Percentiles rank a stretch among this genome's conserved stretches.
Conservation (phyloP, 2,329 filamentous ascomycete species). For the Emmonsiellopsis sp. region DNA sequence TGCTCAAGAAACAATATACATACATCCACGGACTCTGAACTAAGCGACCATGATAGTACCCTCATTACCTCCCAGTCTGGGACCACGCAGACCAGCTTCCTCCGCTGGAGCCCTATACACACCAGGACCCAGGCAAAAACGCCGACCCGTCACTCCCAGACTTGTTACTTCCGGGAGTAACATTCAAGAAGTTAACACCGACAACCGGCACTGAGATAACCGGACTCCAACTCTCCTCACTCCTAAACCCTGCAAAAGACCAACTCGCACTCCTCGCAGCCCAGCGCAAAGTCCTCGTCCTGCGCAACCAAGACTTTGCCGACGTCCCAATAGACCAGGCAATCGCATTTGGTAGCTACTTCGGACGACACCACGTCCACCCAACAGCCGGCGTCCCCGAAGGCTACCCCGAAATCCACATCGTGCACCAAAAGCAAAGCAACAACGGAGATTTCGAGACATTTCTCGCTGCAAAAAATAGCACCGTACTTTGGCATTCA, state of each 20-base stretch:
- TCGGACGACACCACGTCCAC: constrained; percentile 73
- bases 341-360: constrained; percentile 62
- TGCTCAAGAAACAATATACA: not conserved
- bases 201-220: constrained; percentile 64
- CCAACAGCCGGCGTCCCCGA: constrained; percentile 67
- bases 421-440: constrained; percentile 63
- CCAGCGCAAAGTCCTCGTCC: constrained; percentile 56
- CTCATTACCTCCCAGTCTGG: constrained; percentile 66
- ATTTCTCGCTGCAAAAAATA: constrained; percentile 62
- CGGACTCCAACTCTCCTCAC: constrained; percentile 60
- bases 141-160: constrained; percentile 62
- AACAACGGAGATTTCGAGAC: constrained; percentile 48
- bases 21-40: not conserved
- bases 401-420: constrained; percentile 66
- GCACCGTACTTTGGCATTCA: constrained; percentile 78
- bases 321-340: constrained; percentile 61
- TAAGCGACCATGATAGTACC: constrained; percentile 50
- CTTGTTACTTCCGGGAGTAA: constrained; percentile 44
- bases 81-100: constrained; percentile 39
- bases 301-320: constrained; percentile 65
- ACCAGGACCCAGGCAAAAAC: constrained; percentile 66
- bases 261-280: constrained; percentile 52
- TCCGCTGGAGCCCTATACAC: constrained; percentile 59
- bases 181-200: constrained; percentile 56
- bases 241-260: constrained; percentile 61